Evolutionary conservation across 1,139 yeast species (phyloP).

Genomic region (Pichia sp.): DNA sequence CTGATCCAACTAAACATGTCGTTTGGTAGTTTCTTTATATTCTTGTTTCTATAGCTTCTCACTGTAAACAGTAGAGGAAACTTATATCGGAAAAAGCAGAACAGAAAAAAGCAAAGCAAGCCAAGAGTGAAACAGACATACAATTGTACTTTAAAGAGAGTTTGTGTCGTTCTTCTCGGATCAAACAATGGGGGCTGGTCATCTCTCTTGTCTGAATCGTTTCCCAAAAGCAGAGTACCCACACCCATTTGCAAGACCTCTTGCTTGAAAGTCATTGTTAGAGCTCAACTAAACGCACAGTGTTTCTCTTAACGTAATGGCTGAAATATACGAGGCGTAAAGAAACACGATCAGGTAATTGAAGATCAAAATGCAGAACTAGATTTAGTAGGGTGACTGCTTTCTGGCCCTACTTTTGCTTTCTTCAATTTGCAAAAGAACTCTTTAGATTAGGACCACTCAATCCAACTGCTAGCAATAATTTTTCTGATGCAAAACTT

Average conservation of each 20-base stretch:
- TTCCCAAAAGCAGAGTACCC: neutral
- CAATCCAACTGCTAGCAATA: neutral
- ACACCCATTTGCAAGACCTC: neutral
- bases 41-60: conserved; percentile 31
- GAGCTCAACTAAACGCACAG: neutral
- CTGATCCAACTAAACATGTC: conserved; percentile 55
- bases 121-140: conserved; percentile 32
- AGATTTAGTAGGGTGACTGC: too few species aligned
- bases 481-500: neutral
- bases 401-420: too few species aligned
- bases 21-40: conserved; percentile 31
- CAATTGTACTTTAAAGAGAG: conserved; percentile 33
- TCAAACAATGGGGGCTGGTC: conserved; percentile 30
- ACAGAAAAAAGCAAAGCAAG: conserved; percentile 27
- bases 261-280: neutral
- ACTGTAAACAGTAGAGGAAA: conserved; percentile 33
- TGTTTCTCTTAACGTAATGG: neutral
- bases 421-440: too few species aligned
- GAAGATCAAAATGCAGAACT: too few species aligned
- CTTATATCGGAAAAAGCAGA: conserved; percentile 31
- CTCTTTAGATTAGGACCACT: too few species aligned
- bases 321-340: neutral
- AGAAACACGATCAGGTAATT: neutral
- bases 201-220: conserved; percentile 2
- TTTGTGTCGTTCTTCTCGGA: conserved; percentile 33